Evolutionary conservation across 2,329 filamentous ascomycete species (phyloP), one percentile per base, ranked within the genome.

Genomic region (Nemania abortiva): DNA sequence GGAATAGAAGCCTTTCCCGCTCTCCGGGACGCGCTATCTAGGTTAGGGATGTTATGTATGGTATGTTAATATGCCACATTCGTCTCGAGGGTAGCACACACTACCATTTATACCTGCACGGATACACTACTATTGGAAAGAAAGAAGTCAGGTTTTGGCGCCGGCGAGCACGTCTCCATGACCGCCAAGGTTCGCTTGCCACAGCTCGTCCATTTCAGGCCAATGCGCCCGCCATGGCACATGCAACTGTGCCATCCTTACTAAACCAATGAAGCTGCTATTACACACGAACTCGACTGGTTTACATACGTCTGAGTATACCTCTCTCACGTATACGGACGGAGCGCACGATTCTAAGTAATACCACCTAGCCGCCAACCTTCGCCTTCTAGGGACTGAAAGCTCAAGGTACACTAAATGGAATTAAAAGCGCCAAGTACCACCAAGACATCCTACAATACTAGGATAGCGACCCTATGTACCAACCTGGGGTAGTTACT

Each of bases 181-280:
- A 9, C 22, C 42, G 56, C 56, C 42, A 39, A 34, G 42, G 29
- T 49, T 47, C 56, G 27, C 42, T 59, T 31, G 37, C 55, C 27
- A 29, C 24, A 57, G 55, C 55, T 57, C 37, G 37, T 34, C 56
- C 42, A 20, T 49, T 59, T 49, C 42, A 5, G 42, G 56, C 15
- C 24, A 59, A n/a, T 31, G 42, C 39, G 27, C 34, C 56, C 39
- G 22, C 13, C 52, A 20, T 29, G 24, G 49, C 24, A 29, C 20
- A 47, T 49, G 47, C n/a, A 24, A 50, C 47, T 50, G 11, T 50
- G n/a, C 47, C 20, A 50, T 24, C 20, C 20, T 24, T 24, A 50
- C 39, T 42, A 42, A 42, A 42, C 39, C 9, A 42, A 42, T 42
- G 39, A 42, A 42, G 13, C 39, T 42, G 15, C 39, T 42, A 18